Evolutionary conservation across 2,329 filamentous ascomycete genomes (phyloP).

Genomic region (Paecilomyces formosus): DNA sequence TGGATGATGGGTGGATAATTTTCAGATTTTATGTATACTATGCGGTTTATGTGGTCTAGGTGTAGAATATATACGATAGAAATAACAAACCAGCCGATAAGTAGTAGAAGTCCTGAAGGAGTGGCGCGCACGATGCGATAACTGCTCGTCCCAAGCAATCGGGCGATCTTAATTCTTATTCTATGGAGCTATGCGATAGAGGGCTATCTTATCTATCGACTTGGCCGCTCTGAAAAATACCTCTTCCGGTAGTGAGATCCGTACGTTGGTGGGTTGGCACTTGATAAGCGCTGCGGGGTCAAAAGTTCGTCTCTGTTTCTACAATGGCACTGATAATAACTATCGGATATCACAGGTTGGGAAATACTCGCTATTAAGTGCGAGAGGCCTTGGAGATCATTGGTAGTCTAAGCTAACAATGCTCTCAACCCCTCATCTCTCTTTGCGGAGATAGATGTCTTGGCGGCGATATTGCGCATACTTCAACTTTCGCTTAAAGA

Average conservation of each 20-base stretch:
- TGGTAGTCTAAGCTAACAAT: not conserved
- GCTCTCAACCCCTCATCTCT: not conserved
- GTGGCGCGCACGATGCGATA: not conserved
- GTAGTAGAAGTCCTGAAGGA: not conserved
- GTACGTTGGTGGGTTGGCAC: not conserved
- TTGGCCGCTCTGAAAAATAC: not conserved
- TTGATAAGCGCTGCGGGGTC: not conserved
- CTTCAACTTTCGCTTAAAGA: not conserved
- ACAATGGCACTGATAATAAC: not conserved
- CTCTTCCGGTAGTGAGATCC: not conserved
- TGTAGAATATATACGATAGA: not conserved
- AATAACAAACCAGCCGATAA: not conserved
- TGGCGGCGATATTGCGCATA: not conserved
- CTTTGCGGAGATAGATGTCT: not conserved
- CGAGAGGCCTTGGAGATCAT: not conserved
- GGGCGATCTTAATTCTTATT: not conserved
- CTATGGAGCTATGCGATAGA: not conserved
- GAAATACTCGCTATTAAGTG: not conserved
- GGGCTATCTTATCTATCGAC: not conserved
- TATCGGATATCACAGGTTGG: not conserved
- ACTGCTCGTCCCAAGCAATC: not conserved
- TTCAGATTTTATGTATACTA: not conserved
- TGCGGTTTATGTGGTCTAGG: not conserved
- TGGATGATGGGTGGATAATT: too few relatives aligned
- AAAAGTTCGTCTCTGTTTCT: not conserved